Evolutionary conservation across 306 rosid species (phyloP).

Genomic region (Malus fusca): DNA sequence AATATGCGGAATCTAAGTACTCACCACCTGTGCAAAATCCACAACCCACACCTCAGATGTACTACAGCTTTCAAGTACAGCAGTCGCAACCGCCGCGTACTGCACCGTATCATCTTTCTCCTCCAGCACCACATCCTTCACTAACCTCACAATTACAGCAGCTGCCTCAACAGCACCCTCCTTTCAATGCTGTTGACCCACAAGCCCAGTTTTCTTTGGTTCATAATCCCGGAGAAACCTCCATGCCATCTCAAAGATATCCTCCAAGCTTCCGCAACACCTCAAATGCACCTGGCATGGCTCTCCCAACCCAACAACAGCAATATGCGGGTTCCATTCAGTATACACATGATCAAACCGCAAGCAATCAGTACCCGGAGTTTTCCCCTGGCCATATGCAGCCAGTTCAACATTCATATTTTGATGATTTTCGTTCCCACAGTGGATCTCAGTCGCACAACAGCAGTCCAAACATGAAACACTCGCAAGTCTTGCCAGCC

Average conservation of each 20-base stretch:
- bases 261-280: slow-evolving; percentile 13
- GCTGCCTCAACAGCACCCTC: slow-evolving; percentile 1
- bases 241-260: slow-evolving; percentile 17
- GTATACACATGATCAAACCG: slow-evolving; percentile 5
- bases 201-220: slow-evolving; percentile 1
- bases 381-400: slow-evolving; percentile 10
- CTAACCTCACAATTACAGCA: slow-evolving; percentile 13
- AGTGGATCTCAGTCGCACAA: slow-evolving; percentile 8
- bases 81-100: slow-evolving; percentile 9
- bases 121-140: slow-evolving; percentile 11
- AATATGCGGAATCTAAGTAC: slow-evolving; percentile 11
- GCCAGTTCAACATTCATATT: slow-evolving; percentile 15
- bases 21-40: slow-evolving; percentile 12
- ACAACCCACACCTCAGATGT: slow-evolving; percentile 17
- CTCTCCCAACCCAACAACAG: slow-evolving; percentile 10
- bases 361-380: slow-evolving; percentile 6
- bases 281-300: slow-evolving; percentile 1
- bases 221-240: slow-evolving; percentile 4
- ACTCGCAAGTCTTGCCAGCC: not conserved
- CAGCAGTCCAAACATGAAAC: slow-evolving; percentile 13
- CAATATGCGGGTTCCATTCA: slow-evolving; percentile 13
- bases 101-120: slow-evolving; percentile 11
- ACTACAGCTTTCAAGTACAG: slow-evolving; percentile 12
- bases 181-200: slow-evolving; percentile 6
- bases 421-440: slow-evolving; percentile 7